Base-by-base conservation (phyloP, 331 rosid genomes). In the Quercus tomentella region DNA sequence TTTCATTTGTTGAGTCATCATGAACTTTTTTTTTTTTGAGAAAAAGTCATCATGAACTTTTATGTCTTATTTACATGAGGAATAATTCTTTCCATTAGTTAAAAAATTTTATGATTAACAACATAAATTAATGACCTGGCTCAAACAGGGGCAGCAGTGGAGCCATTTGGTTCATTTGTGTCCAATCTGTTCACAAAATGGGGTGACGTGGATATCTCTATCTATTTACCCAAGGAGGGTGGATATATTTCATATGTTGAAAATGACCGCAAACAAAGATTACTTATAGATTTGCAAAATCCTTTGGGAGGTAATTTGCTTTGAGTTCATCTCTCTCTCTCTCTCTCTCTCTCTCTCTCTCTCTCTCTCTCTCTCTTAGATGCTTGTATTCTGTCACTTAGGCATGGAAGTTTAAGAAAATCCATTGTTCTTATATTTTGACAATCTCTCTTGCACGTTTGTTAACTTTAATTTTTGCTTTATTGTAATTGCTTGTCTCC, bases 121-220 rank as follows among this genome's bases (percentile, higher is more conserved):
- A 51, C 35, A 33, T 33, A 17, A 74, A 80, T 82, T 74, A 56
- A 56, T 74, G 26, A 79, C 79, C 82, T 71, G 72, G 43, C 57
- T 74, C 49, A 79, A 88, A 71, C 92, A 95, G 99, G 98, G 76
- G 97, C 99, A 81, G 87, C 86, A 55, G 90, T 95, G 73, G 98
- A 93, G 81, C 96, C 98, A 22, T 95, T 88, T 87, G 99, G 99
- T 23, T 95, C 98, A 43, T 93, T 93, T 87, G 92, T 87, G 51
- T 93, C 98, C 23, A 82, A 82, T 79, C 92, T 93, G 67, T 95
- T 91, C 81, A 82, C 96, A 1, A 83, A 85, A 26, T 91, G 94
- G 96, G 96, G 92, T 74, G 99, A 95, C 82, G 83, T 95, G 94
- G 99, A 95, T 85, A 79, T 95, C 82, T 91, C 99, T 15, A 72